Evolutionary conservation across 495 filamentous ascomycete species (phyloP).

Genomic region (Lichenothelia convexa): DNA sequence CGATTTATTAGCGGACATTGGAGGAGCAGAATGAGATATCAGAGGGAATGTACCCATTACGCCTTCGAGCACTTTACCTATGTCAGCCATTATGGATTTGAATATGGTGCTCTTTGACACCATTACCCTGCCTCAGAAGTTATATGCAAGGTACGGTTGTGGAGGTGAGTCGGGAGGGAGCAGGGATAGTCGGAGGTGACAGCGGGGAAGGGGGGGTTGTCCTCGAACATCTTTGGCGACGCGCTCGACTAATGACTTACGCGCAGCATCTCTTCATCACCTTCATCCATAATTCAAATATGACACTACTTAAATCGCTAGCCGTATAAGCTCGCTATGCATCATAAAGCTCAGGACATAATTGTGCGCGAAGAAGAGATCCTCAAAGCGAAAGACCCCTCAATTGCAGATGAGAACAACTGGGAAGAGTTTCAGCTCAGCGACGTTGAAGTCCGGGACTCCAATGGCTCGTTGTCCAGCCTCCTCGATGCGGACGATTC

Average conservation of each 20-base stretch:
- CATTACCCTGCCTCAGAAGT: neutral
- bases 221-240: neutral
- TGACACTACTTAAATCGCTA: neutral
- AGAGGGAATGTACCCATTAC: conserved; percentile 35
- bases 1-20: neutral
- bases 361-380: conserved; percentile 33
- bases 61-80: conserved; percentile 49
- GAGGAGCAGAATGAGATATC: neutral
- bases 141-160: no score
- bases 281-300: neutral
- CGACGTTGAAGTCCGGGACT: conserved; percentile 30
- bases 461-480: conserved; percentile 27
- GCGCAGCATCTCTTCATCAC: neutral
- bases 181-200: no score
- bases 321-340: no score
- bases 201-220: no score
- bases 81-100: conserved; percentile 11
- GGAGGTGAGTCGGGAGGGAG: no score
- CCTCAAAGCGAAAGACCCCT: conserved; percentile 34
- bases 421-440: conserved; percentile 38
- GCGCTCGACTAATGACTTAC: neutral
- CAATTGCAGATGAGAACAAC: conserved; percentile 36
- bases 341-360: no score
- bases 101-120: neutral
- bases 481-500: conserved; percentile 34